These are phyloP conservation scores for Chaetomiaceae sp. DNA, from an alignment of 2,329 filamentous ascomycete species.

Conservation along the genomic window DNA sequence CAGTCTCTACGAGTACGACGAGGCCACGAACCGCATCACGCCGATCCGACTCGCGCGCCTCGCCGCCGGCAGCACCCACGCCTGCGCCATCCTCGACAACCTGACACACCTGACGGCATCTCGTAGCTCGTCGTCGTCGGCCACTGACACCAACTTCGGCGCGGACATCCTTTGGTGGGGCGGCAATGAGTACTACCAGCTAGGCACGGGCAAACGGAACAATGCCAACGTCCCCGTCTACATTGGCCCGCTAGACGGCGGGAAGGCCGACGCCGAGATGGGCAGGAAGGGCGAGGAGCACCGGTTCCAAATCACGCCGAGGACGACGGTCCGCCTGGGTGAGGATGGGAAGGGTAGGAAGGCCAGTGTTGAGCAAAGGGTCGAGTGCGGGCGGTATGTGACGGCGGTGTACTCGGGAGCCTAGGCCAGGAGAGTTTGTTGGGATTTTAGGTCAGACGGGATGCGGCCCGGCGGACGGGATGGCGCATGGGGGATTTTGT, in stretches of 20 bases:
- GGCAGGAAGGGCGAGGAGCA: slow-evolving; percentile 61
- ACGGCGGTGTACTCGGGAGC: slow-evolving; percentile 74
- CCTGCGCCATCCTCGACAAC: slow-evolving; percentile 78
- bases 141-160: slow-evolving; percentile 80
- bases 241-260: slow-evolving; percentile 69
- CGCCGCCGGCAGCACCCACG: slow-evolving; percentile 75
- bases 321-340: slow-evolving; percentile 63
- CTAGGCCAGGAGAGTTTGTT: background rate
- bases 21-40: slow-evolving; percentile 59
- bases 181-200: slow-evolving; percentile 88
- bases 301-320: slow-evolving; percentile 75
- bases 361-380: slow-evolving; percentile 75
- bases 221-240: slow-evolving; percentile 74
- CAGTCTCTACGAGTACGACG: slow-evolving; percentile 82
- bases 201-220: slow-evolving; percentile 84
- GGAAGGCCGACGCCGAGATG: slow-evolving; percentile 52
- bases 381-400: slow-evolving; percentile 79
- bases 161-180: slow-evolving; percentile 91
- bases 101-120: slow-evolving; percentile 61
- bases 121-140: slow-evolving; percentile 33
- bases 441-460: background rate
- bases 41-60: slow-evolving; percentile 75
- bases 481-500: background rate
- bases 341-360: slow-evolving; percentile 58
- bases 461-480: background rate